These are phyloP conservation scores for Simplicillium sp. DNA, from an alignment of 2,329 filamentous ascomycete species.

Conservation along the genomic window DNA sequence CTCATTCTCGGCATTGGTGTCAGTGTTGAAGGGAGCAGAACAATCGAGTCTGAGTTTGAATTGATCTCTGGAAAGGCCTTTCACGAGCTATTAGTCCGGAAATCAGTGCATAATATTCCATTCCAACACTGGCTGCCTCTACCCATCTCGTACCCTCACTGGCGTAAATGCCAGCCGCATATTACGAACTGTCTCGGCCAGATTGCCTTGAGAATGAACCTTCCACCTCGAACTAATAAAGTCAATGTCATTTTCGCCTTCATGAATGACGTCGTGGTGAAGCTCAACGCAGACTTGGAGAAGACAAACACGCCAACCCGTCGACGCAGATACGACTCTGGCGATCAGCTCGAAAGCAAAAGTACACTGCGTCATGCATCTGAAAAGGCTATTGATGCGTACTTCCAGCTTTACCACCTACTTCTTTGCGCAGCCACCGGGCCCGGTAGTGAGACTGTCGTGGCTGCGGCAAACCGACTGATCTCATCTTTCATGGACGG, in stretches of 20 bases:
- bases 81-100: constrained; percentile 20
- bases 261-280: constrained; percentile 41
- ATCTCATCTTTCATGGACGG: constrained; percentile 27
- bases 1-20: constrained; percentile 34
- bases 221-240: constrained; percentile 11
- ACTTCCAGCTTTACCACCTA: constrained; percentile 42
- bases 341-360: constrained; percentile 8
- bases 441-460: not conserved
- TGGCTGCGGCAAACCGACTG: constrained; percentile 27
- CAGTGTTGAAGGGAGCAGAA: constrained; percentile 11
- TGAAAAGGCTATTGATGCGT: constrained; percentile 42
- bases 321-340: not conserved
- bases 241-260: constrained; percentile 32
- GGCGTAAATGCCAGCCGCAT: constrained; percentile 23
- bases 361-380: constrained; percentile 36
- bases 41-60: constrained; percentile 38
- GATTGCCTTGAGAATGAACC: not conserved
- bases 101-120: constrained; percentile 29
- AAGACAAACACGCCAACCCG: not conserved
- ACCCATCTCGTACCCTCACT: constrained; percentile 34
- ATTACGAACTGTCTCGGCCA: constrained; percentile 6
- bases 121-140: constrained; percentile 37
- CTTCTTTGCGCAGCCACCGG: constrained; percentile 34
- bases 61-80: constrained; percentile 33
- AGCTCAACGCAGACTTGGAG: constrained; percentile 25